Conservation (phyloP, 169 alveolate genomes). For the Eimeria zaria region DNA sequence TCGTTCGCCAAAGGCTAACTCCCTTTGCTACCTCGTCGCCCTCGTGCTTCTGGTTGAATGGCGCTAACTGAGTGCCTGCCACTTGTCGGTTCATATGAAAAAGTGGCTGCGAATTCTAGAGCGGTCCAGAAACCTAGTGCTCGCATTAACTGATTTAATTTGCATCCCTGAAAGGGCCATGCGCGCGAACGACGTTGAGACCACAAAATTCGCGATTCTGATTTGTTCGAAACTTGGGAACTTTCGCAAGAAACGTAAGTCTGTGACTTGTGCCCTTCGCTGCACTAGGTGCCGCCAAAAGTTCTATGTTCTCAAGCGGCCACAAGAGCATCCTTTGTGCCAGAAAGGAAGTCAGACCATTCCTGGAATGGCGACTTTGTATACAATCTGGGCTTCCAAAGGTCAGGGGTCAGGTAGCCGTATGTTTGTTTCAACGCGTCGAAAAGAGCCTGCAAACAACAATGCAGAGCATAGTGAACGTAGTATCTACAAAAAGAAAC, state of each 20-base stretch:
- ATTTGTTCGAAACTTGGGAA: not conserved
- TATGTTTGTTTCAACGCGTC: conserved; percentile 98
- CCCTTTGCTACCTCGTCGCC: not conserved
- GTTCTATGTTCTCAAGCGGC: conserved; percentile 32
- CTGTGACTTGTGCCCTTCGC: not conserved
- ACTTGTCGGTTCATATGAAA: not conserved
- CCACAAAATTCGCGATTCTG: conserved; percentile 7
- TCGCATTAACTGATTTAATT: not conserved
- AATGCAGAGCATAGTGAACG: not conserved
- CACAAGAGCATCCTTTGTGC: conserved; percentile 66
- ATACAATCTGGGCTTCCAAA: conserved; percentile 96
- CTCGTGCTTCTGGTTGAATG: not conserved
- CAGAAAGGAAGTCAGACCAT: conserved; percentile 96
- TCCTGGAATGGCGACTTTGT: conserved; percentile 97
- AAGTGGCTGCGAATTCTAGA: not conserved
- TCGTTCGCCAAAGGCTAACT: not conserved
- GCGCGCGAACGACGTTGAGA: too few species aligned
- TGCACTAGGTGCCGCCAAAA: not conserved
- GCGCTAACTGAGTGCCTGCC: not conserved
- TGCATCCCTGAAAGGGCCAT: not conserved
- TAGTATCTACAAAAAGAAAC: not conserved
- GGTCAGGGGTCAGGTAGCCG: conserved; percentile 99
- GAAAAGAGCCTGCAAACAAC: conserved; percentile 95
- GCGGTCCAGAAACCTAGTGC: not conserved
- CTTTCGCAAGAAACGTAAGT: not conserved